phyloP scores from a whole-genome alignment of 2,329 filamentous ascomycete genomes.

The Tympanopsis confertula region DNA sequence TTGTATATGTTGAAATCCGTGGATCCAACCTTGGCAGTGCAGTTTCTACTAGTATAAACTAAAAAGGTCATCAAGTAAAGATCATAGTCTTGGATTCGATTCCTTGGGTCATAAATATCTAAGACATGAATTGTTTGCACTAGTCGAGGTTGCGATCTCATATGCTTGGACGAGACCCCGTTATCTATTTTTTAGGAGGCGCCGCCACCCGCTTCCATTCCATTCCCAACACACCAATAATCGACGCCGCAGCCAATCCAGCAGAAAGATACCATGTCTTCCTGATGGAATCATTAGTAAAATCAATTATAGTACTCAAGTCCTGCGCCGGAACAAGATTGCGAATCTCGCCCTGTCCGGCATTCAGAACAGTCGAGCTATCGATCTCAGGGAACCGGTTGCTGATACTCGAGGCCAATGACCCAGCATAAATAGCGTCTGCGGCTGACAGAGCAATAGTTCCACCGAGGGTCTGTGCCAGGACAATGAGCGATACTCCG shows the following conservation, averaged over 20 bases:
- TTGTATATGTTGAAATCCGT: too few relatives aligned
- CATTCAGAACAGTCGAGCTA: slow-evolving; percentile 2
- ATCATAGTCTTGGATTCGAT: too few relatives aligned
- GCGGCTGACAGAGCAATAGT: slow-evolving; percentile 11
- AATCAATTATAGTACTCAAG: slow-evolving; percentile 6
- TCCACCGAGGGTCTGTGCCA: slow-evolving; percentile 10
- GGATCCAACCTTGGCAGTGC: too few relatives aligned
- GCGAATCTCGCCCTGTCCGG: slow-evolving; percentile 4
- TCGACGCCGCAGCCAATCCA: slow-evolving; percentile 5
- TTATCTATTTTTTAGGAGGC: too few relatives aligned
- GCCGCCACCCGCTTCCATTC: too few relatives aligned
- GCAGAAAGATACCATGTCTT: slow-evolving; percentile 9
- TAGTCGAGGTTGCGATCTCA: too few relatives aligned
- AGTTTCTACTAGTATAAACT: too few relatives aligned
- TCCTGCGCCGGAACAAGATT: slow-evolving; percentile 7
- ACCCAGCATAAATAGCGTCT: slow-evolving; percentile 10
- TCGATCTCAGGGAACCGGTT: slow-evolving; percentile 5
- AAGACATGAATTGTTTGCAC: too few relatives aligned
- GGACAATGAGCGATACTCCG: slow-evolving; percentile 11
- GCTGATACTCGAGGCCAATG: slow-evolving; percentile 7
- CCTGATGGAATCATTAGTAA: slow-evolving; percentile 9
- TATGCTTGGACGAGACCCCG: too few relatives aligned
- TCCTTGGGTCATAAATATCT: too few relatives aligned
- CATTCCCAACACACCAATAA: slow-evolving; percentile 9
- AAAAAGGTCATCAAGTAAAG: too few relatives aligned